Evolutionary conservation across 768 basidiomycete species (phyloP), one percentile per base, ranked within the genome.

Genomic region (Psilocybe cubensis): DNA sequence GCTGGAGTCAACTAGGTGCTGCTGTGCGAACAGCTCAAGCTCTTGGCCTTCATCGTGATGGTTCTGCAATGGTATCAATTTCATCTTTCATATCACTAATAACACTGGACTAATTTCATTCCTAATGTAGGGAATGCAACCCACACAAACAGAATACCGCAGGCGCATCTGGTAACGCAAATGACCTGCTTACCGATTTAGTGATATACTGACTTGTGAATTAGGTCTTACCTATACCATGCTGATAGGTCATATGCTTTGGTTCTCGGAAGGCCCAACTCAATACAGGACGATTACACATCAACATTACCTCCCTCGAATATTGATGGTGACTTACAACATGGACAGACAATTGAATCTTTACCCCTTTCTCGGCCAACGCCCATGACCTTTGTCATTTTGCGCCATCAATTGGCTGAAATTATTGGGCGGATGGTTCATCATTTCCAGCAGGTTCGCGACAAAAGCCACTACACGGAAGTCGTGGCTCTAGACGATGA

Each of bases 1-100:
- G 94, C 66, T 98, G 95, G 94, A 94, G 92, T 69, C 94, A 96
- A 66, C 79, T 98, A 17, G 95, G 95, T 31, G 94, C 95, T 5
- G 93, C 93, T 46, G 88, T 98, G 12, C 76, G 94, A 57, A 97
- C 95, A 28, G 95, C 94, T 8, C 94, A 96, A 66, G 95, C 95
- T 3, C 84, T 98, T 20, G 96, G 95, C 8, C 74, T 98, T 31
- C 95, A 97, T 73, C 83, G 95, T 49, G 95, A 98, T 72, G 92
- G 91, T 9, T 83, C 87, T 1, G 86, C 85, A 29, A 86, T 92
- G 79, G 92, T 94, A 66, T 68, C 4, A 17, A 17, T 29, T 18
- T 18, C 41, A n/a, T 58, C 20, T 44, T n/a, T 8, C 18, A 11
- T 41, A 46, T 43, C 42, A 1, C 29, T 23, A 18, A 18, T 3